These are phyloP conservation scores for Dactylellina drechsleri DNA, from an alignment of 2,329 filamentous ascomycete genomes.

Conservation along the genomic window DNA sequence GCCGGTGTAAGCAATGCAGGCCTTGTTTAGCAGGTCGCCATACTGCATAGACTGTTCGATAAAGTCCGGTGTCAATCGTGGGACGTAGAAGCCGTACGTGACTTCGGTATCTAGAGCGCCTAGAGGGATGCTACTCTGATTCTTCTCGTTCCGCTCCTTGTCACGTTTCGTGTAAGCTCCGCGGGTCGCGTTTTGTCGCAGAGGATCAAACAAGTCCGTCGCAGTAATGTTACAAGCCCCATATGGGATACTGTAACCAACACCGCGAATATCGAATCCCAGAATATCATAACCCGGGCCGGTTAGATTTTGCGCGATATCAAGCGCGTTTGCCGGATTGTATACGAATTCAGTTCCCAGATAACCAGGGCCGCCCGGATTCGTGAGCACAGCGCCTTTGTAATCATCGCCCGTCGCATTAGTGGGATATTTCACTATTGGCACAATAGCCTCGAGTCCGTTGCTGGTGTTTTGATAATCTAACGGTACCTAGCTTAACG, in stretches of 20 bases:
- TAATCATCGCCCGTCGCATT: slow-evolving; percentile 57
- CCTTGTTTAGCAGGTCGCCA: neutral
- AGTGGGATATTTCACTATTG: slow-evolving; percentile 36
- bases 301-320: slow-evolving; percentile 15
- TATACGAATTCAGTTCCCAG: slow-evolving; percentile 62
- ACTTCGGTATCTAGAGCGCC: slow-evolving; percentile 12
- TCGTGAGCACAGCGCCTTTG: slow-evolving; percentile 62
- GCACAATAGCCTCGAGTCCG: slow-evolving; percentile 39
- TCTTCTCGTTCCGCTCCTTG: neutral
- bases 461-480: slow-evolving; percentile 64
- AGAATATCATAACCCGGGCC: slow-evolving; percentile 44
- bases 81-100: slow-evolving; percentile 25
- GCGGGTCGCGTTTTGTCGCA: slow-evolving; percentile 40
- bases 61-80: slow-evolving; percentile 1
- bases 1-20: neutral
- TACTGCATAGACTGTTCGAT: neutral
- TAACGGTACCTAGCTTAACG: slow-evolving; percentile 63
- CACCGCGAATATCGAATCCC: slow-evolving; percentile 41
- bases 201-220: slow-evolving; percentile 28
- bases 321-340: slow-evolving; percentile 20
- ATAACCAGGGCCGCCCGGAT: slow-evolving; percentile 65
- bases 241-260: slow-evolving; percentile 42
- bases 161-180: slow-evolving; percentile 1
- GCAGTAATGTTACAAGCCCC: slow-evolving; percentile 21
- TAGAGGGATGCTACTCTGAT: neutral